phyloP scores from a whole-genome alignment of 1,139 yeast genomes.

The Spathaspora sp. region DNA sequence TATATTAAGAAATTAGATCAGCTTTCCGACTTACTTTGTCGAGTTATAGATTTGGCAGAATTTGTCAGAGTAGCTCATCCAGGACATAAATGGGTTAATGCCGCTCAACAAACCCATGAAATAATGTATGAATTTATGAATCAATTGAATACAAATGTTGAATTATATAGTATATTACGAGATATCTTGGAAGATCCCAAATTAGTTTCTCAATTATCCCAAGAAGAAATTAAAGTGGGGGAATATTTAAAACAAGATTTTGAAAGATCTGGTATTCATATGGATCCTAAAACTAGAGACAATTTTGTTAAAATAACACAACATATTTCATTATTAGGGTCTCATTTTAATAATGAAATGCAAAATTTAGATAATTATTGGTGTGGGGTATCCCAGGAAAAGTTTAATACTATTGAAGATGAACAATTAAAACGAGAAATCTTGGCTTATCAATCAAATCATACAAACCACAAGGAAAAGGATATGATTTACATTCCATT shows the following conservation, averaged over 20 bases:
- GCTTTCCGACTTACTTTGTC: conserved; percentile 82
- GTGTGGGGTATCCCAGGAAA: conserved; percentile 34
- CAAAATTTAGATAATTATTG: conserved; percentile 42
- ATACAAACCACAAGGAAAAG: conserved; percentile 13
- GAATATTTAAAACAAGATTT: conserved; percentile 79
- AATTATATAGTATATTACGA: conserved; percentile 60
- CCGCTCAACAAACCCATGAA: conserved; percentile 89
- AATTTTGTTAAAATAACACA: conserved; percentile 80
- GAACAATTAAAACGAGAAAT: conserved; percentile 26
- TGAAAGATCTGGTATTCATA: conserved; percentile 85
- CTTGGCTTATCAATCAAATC: conserved; percentile 23
- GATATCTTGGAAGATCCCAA: conserved; percentile 48
- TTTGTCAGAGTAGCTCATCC: conserved; percentile 91
- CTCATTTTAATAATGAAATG: conserved; percentile 65
- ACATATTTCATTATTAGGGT: conserved; percentile 78
- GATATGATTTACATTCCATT: conserved; percentile 50
- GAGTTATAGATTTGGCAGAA: conserved; percentile 93
- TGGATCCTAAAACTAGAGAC: conserved; percentile 65
- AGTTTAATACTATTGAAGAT: conserved; percentile 30
- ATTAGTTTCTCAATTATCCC: conserved; percentile 41
- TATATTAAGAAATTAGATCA: conserved; percentile 76
- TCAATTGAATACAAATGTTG: conserved; percentile 80
- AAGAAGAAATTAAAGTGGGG: conserved; percentile 84
- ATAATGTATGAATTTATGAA: conserved; percentile 93
- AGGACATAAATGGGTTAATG: conserved; percentile 61